Base-by-base conservation (phyloP, 2,329 filamentous ascomycete species). In the Trichoderma afroharzianum region DNA sequence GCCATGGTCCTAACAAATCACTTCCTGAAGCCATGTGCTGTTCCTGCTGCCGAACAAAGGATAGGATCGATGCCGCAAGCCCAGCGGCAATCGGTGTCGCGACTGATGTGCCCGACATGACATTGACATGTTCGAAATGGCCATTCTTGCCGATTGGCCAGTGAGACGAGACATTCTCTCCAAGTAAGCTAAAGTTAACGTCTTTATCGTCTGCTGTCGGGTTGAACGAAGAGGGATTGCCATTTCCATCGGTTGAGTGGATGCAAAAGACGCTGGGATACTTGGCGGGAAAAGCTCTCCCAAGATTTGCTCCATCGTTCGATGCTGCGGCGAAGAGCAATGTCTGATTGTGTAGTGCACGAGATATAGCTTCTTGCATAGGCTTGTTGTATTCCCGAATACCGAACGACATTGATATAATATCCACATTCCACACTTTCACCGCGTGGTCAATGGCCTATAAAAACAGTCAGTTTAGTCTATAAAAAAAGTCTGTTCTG, bases 241-340 rank as follows among this genome's bases (percentile, higher is more conserved):
- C 63, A 9, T 58, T 43, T 18, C 50, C 50, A 43, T 67, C 63
- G 4, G 63, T 67, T 11, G 63, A 67, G 50, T 67, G 63, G 21
- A 67, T 67, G 15, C 63, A 58, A 58, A 67, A 67, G 15, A 67
- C 63, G 15, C 50, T 32, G 4, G 63, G 50, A 14, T 67, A 58
- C 15, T 58, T 67, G 4, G 63, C 63, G 4, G 63, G 63, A 18
- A 67, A 67, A 28, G 24, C 18, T 43, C 63, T 6, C 24, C 63
- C 63, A 2, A 58, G 24, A 7, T 67, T 67, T 30, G 63, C 63
- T 30, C 63, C 63, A 4, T 67, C 63, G 11, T 67, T 67, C 4
- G 63, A 67, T 58, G 63, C 63, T 6, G 63, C 63, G 21, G 63
- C 63, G 32, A 67, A 67, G 24, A 67, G 2, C 63, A 67, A 6